These are phyloP conservation scores for Rostrohypoxylon terebratum DNA, from an alignment of 495 filamentous ascomycete genomes.

Conservation along the genomic window DNA sequence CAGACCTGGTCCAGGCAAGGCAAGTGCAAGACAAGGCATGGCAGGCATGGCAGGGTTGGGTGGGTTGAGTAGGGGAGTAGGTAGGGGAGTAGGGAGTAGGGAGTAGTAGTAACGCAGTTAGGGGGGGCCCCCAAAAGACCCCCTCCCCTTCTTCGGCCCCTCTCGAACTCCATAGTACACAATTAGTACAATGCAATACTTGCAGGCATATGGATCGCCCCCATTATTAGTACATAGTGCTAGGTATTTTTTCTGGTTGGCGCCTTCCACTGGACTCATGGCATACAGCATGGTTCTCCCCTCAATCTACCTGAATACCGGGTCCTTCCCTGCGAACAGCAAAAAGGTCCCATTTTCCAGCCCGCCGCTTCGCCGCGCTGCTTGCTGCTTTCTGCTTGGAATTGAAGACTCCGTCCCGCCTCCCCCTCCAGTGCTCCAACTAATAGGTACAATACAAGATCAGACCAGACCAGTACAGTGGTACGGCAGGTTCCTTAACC, in stretches of 20 bases:
- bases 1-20: slow-evolving; percentile 1
- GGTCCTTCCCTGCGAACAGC: slow-evolving; percentile 32
- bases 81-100: neutral
- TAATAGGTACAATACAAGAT: too few relatives aligned
- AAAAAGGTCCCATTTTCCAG: slow-evolving; percentile 38
- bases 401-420: slow-evolving; percentile 33
- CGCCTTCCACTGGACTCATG: slow-evolving; percentile 32
- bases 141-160: slow-evolving; percentile 22
- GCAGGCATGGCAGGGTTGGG: neutral
- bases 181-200: slow-evolving; percentile 28
- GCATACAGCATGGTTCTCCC: slow-evolving; percentile 38
- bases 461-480: slow-evolving; percentile 15
- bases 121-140: slow-evolving; percentile 16
- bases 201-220: slow-evolving; percentile 30
- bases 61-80: neutral
- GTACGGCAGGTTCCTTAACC: slow-evolving; percentile 39
- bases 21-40: slow-evolving; percentile 1
- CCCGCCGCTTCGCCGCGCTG: slow-evolving; percentile 16
- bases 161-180: slow-evolving; percentile 29
- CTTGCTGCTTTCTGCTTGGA: neutral
- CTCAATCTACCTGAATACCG: slow-evolving; percentile 48
- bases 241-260: slow-evolving; percentile 32
- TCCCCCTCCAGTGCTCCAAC: slow-evolving; percentile 9
- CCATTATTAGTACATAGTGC: too few relatives aligned
- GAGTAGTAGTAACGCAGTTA: neutral